Percentiles rank a stretch among this genome's conserved stretches.
Conservation (phyloP, 768 basidiomycete genomes). For the Panellus pusillus region DNA sequence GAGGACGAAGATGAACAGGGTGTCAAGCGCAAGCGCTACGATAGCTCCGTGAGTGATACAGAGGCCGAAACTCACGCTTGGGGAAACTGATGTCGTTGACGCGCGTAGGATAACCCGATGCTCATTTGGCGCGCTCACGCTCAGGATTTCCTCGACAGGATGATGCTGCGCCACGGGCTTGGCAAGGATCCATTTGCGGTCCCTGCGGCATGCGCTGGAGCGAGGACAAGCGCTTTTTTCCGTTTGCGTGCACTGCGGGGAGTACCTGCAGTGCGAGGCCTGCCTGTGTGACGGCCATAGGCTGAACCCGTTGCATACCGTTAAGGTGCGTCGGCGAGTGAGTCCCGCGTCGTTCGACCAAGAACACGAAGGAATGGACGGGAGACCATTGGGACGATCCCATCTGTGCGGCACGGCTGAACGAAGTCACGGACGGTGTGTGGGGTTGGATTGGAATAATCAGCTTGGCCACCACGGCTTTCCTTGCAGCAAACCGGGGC, state of each 20-base stretch:
- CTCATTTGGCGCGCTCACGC: no score
- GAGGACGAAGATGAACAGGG: no score
- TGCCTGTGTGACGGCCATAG: neutral
- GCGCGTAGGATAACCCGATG: no score
- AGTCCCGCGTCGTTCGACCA: no score
- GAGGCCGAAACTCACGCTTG: no score
- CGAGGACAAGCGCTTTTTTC: neutral
- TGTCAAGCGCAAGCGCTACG: no score
- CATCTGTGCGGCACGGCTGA: no score
- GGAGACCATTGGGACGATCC: slow-evolving; percentile 7
- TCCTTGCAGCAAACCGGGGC: neutral
- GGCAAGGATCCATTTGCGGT: no score
- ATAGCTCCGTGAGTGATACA: no score
- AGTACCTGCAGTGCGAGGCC: neutral
- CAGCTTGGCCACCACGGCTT: slow-evolving; percentile 20
- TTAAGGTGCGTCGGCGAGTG: neutral
- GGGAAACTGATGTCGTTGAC: no score
- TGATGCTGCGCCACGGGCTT: neutral
- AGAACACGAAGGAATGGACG: slow-evolving; percentile 13
- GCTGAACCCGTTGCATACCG: neutral
- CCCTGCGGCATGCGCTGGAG: neutral
- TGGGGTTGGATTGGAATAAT: slow-evolving; percentile 1
- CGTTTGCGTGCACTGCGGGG: slow-evolving; percentile 4
- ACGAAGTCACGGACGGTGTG: neutral
- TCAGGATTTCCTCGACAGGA: no score